phyloP scores from a whole-genome alignment of 306 rosid genomes.

The Bauhinia variegata region DNA sequence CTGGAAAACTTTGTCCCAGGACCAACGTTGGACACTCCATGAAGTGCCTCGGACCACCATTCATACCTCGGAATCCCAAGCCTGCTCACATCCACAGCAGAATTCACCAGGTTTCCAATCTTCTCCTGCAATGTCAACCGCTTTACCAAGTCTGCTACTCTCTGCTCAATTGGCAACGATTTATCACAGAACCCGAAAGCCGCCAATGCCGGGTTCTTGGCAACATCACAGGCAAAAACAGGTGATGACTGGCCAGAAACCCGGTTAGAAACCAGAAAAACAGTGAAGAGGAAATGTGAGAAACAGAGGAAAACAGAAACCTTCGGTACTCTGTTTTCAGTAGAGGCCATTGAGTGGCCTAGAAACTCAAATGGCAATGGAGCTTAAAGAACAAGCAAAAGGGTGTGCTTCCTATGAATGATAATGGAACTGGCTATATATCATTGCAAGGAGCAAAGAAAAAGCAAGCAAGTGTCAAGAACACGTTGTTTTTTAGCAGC shows the following conservation, averaged over 20 bases:
- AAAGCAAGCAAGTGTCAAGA: neutral
- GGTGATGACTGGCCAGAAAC: constrained; percentile 58
- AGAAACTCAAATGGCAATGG: neutral
- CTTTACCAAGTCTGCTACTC: constrained; percentile 79
- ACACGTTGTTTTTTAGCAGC: constrained; percentile 55
- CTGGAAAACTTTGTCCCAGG: constrained; percentile 76
- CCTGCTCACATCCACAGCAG: constrained; percentile 63
- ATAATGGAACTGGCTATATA: neutral
- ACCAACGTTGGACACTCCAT: constrained; percentile 85
- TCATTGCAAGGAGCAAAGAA: neutral
- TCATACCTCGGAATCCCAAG: constrained; percentile 87
- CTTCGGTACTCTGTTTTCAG: constrained; percentile 58
- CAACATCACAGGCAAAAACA: constrained; percentile 67
- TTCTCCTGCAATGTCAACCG: constrained; percentile 83
- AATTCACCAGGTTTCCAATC: constrained; percentile 59
- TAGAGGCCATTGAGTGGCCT: constrained; percentile 46
- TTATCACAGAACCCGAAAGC: constrained; percentile 67
- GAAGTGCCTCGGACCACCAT: constrained; percentile 99
- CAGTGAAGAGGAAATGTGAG: neutral
- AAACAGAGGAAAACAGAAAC: constrained; percentile 60
- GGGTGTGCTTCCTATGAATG: constrained; percentile 30
- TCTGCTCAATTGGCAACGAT: constrained; percentile 45
- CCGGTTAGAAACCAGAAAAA: constrained; percentile 22
- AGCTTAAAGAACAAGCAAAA: neutral
- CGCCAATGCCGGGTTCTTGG: constrained; percentile 40